Percentiles rank a stretch among this genome's conserved stretches.
Evolutionary conservation across 2,329 filamentous ascomycete species (phyloP).

Genomic region (Fusarium subglutinans): DNA sequence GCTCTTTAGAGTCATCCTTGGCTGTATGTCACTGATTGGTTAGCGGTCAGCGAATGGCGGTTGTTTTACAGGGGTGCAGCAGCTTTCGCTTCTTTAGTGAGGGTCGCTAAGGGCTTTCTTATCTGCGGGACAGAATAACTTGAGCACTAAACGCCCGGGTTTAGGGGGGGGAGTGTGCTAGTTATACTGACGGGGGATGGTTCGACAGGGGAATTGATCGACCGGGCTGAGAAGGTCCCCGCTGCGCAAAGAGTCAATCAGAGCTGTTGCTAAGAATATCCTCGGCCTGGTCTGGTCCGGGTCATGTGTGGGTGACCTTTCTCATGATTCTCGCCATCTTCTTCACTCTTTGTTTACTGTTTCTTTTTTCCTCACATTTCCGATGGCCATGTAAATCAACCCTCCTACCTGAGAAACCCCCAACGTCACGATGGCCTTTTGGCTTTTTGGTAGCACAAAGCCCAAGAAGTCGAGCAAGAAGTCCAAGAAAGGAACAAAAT

Average conservation of each 20-base stretch:
- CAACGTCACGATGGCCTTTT: neutral
- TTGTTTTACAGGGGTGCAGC: constrained; percentile 11
- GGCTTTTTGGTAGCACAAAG: neutral
- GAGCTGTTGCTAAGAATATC: constrained; percentile 36
- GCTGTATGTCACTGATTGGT: constrained; percentile 20
- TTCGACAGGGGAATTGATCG: constrained; percentile 34
- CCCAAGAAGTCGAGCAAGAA: constrained; percentile 3
- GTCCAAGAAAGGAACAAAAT: constrained; percentile 3
- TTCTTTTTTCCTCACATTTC: neutral
- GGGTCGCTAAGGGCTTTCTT: constrained; percentile 18
- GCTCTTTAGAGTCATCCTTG: constrained; percentile 13
- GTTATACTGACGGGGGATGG: neutral
- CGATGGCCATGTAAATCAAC: neutral
- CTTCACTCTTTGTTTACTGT: constrained; percentile 2
- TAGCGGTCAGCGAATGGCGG: constrained; percentile 23
- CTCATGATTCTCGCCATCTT: constrained; percentile 20
- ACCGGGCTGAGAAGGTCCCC: constrained; percentile 18
- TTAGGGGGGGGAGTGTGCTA: too few species aligned
- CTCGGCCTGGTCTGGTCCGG: neutral
- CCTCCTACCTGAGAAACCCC: neutral
- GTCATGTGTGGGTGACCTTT: constrained; percentile 23
- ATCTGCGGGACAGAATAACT: neutral
- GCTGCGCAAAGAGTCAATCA: constrained; percentile 13
- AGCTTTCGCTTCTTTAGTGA: constrained; percentile 15
- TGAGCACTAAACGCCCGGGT: too few species aligned